Base-by-base conservation (phyloP, 106 monocot genomes). In the Dendrobium catenatum region DNA sequence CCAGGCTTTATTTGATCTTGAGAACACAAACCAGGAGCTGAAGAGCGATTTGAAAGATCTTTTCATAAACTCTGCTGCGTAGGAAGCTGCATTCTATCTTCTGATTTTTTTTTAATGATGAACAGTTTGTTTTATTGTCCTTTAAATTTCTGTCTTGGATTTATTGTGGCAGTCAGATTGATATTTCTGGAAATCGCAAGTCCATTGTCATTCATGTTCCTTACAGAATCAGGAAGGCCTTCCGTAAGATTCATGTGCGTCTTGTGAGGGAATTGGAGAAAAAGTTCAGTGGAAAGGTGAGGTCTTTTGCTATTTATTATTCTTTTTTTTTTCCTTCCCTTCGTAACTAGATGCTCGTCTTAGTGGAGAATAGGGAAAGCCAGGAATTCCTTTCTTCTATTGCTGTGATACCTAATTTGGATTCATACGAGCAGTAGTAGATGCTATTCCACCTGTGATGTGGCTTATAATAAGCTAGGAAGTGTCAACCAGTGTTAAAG, bases 231-330 rank as follows among this genome's bases (percentile, higher is more conserved):
- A 81, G 94, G 84, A 97, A 97, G 75, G 86, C 82, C 22, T 94
- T 89, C 83, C 87, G 79, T 81, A 97, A 97, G 88, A 89, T 97
- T 76, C 96, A 97, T 83, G 89, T 92, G 15, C 89, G 92, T 68
- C 94, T 97, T 49, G 94, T 97, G 46, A 92, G 96, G 78, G 96
- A 97, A 68, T 47, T 97, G 37, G 96, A 97, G 86, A 97, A 97
- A 87, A 97, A 97, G 83, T 97, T 97, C 84, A 94, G 96, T 78
- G 96, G 94, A 42, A 94, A 97, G 90, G 96, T 94, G 9, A 83
- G 64, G 6, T 20, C 17, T 4, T 58, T 16, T 43, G 5, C 20
- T 26, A 66, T 26, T 66, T 27, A 66, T 9, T 6, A 66, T 66
- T 26, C 6, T 7, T 26, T 24, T 4, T 66, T 66, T 64, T 9